Percentiles rank a stretch among this genome's conserved stretches.
Evolutionary conservation across 345 rosid species (phyloP).

Genomic region (Salix exigua): DNA sequence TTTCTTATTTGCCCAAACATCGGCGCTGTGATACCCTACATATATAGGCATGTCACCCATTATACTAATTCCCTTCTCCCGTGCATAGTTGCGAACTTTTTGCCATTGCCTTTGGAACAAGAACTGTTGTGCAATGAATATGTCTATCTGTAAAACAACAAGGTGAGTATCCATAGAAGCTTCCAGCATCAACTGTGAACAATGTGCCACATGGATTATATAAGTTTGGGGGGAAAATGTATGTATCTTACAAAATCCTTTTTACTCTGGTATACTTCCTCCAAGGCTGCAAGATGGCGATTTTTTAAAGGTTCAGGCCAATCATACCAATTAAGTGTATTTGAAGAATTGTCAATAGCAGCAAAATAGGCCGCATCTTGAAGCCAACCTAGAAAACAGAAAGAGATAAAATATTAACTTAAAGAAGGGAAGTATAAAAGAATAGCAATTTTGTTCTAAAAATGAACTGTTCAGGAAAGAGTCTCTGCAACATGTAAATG

Average conservation of each 20-base stretch:
- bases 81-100: conserved; percentile 70
- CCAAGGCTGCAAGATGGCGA: conserved; percentile 85
- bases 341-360: conserved; percentile 61
- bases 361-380: conserved; percentile 97
- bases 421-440: background rate
- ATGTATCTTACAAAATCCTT: conserved; percentile 67
- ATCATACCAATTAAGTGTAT: conserved; percentile 69
- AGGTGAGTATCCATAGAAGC: conserved; percentile 6
- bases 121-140: conserved; percentile 87
- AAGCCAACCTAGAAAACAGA: conserved; percentile 72
- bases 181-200: background rate
- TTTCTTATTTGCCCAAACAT: conserved; percentile 95
- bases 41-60: conserved; percentile 99
- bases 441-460: background rate
- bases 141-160: conserved; percentile 56
- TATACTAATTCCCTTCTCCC: conserved; percentile 62
- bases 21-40: conserved; percentile 95
- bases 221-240: background rate
- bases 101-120: conserved; percentile 96
- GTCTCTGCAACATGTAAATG: background rate
- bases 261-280: conserved; percentile 67
- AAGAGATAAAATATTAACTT: background rate
- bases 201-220: conserved; percentile 11
- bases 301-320: conserved; percentile 83
- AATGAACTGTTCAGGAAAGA: background rate